phyloP scores from a whole-genome alignment of 768 basidiomycete species.

The Roridomyces roridus region DNA sequence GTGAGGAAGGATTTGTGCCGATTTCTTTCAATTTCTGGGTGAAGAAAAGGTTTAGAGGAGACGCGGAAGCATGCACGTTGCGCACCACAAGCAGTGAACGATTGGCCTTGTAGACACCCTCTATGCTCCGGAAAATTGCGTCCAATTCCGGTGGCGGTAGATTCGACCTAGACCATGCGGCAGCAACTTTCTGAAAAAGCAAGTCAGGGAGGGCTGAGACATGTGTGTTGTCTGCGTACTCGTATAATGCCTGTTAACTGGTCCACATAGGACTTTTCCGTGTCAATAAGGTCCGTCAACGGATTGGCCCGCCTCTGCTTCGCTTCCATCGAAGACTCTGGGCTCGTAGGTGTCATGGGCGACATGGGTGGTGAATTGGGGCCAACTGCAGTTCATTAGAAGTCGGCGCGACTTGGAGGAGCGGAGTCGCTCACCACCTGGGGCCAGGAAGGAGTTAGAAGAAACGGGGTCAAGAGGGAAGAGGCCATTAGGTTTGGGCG shows the following conservation, averaged over 20 bases:
- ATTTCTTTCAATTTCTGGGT: slow-evolving; percentile 93
- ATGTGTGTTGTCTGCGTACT: slow-evolving; percentile 51
- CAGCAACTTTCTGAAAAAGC: slow-evolving; percentile 82
- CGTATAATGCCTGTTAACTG: slow-evolving; percentile 89
- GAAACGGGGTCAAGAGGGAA: slow-evolving; percentile 10
- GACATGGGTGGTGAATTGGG: slow-evolving; percentile 31
- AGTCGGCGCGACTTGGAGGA: slow-evolving; percentile 13
- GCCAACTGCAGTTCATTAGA: not conserved
- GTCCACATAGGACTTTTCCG: slow-evolving; percentile 92
- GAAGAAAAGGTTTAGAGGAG: slow-evolving; percentile 15
- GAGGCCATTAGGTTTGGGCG: slow-evolving; percentile 17
- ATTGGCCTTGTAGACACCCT: slow-evolving; percentile 92
- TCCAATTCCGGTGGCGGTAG: slow-evolving; percentile 93
- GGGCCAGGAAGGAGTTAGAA: slow-evolving; percentile 16
- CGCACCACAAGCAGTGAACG: slow-evolving; percentile 77
- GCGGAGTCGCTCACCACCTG: slow-evolving; percentile 28
- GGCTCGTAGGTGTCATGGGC: slow-evolving; percentile 40
- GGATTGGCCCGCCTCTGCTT: slow-evolving; percentile 79
- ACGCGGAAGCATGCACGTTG: slow-evolving; percentile 4
- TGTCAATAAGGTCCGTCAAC: slow-evolving; percentile 90
- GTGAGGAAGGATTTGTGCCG: slow-evolving; percentile 89
- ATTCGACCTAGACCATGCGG: slow-evolving; percentile 96
- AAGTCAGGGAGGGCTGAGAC: slow-evolving; percentile 14
- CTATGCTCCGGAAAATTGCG: slow-evolving; percentile 92
- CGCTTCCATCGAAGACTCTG: slow-evolving; percentile 42